A percentile compares a stretch with the other conserved stretches of the same genome.
Evolutionary conservation across 1,284 basidiomycete genomes (phyloP).

Genomic region (Trichosporon coremiiforme): DNA sequence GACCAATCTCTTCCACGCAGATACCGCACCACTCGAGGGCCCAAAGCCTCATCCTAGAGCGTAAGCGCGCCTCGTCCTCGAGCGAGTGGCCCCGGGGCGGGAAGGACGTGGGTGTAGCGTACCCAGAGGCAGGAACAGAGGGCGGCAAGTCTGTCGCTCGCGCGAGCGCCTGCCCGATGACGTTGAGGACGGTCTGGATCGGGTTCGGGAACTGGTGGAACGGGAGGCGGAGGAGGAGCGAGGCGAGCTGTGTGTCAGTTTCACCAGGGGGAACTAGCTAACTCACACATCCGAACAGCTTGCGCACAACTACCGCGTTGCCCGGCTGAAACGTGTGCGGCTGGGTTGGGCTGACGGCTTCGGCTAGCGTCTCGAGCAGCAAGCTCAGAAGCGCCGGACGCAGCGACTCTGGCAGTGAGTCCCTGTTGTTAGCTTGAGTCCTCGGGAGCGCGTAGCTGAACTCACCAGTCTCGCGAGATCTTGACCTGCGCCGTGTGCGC

Average conservation of each 20-base stretch:
- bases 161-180: conserved; percentile 42
- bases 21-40: conserved; percentile 79
- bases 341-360: conserved; percentile 46
- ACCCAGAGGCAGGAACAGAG: conserved; percentile 44
- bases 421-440: conserved; percentile 38
- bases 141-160: conserved; percentile 41
- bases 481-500: conserved; percentile 89
- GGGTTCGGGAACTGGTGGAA: conserved; percentile 49
- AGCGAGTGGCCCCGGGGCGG: conserved; percentile 57
- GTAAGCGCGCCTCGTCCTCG: conserved; percentile 31
- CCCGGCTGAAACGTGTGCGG: conserved; percentile 42
- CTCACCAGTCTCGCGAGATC: conserved; percentile 83
- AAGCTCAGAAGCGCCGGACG: conserved; percentile 48
- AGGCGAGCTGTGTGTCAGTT: conserved; percentile 44
- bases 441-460: conserved; percentile 11
- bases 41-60: conserved; percentile 43
- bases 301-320: conserved; percentile 69
- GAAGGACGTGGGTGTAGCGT: conserved; percentile 58
- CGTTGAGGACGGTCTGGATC: conserved; percentile 45
- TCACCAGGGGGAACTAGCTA: no score
- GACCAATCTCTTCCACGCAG: conserved; percentile 74
- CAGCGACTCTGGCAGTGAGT: conserved; percentile 50
- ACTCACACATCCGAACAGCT: conserved; percentile 80
- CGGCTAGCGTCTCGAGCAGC: conserved; percentile 46
- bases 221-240: conserved; percentile 47